Evolutionary conservation across 768 basidiomycete genomes (phyloP).

Genomic region (Hericium alpestre): DNA sequence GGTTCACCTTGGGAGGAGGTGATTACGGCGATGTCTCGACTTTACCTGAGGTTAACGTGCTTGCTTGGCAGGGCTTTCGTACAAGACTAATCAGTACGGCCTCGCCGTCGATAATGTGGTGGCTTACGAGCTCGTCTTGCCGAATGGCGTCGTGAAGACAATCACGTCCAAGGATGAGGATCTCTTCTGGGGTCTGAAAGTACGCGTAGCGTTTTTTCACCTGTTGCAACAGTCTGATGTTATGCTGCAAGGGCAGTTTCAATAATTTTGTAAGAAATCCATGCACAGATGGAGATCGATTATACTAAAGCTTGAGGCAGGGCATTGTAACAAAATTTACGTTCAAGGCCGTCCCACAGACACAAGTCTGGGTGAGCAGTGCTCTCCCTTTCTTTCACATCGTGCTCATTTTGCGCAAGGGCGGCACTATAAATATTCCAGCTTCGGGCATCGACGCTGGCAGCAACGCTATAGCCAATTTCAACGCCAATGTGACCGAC

Average conservation of each 20-base stretch:
- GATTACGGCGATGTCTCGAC: not conserved
- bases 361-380: not conserved
- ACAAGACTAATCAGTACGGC: constrained; percentile 22
- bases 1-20: constrained; percentile 15
- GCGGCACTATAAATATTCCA: not conserved
- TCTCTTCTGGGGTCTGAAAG: not conserved
- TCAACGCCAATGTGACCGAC: not conserved
- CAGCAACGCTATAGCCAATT: not conserved
- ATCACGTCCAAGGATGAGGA: not conserved
- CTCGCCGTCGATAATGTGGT: constrained; percentile 24
- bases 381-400: no score
- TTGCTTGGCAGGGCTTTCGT: constrained; percentile 18
- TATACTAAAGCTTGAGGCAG: not conserved
- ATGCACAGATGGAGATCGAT: no score
- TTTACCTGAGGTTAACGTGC: not conserved
- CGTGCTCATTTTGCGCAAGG: not conserved
- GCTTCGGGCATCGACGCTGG: not conserved
- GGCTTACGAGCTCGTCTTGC: constrained; percentile 17
- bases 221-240: not conserved
- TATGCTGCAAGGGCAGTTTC: not conserved
- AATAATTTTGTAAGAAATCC: not conserved
- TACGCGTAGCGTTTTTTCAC: not conserved
- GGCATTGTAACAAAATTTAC: constrained; percentile 2
- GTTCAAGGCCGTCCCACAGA: not conserved
- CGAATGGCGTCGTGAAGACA: constrained; percentile 13